Conservation (phyloP, 768 basidiomycete species). For the Lactarius sanguifluus region DNA sequence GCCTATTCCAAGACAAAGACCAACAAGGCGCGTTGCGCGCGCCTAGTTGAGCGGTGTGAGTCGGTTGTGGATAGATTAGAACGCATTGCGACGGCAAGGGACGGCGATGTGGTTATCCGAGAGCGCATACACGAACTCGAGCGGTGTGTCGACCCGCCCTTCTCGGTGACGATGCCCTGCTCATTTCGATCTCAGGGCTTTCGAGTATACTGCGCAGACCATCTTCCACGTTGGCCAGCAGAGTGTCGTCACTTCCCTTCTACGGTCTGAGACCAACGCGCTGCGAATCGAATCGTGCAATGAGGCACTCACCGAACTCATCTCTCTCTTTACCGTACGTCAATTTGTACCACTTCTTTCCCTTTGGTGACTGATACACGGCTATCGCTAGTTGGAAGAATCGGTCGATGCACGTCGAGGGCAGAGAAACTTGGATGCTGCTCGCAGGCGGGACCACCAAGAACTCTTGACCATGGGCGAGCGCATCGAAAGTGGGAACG, state of each 20-base stretch:
- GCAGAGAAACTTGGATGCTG: slow-evolving; percentile 23
- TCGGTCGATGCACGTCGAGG: slow-evolving; percentile 22
- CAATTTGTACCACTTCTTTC: neutral
- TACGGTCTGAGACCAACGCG: slow-evolving; percentile 26
- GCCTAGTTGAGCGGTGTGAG: slow-evolving; percentile 29
- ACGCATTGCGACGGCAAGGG: slow-evolving; percentile 17
- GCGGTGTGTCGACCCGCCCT: slow-evolving; percentile 1
- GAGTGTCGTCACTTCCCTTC: slow-evolving; percentile 23
- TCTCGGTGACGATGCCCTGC: neutral
- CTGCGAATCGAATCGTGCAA: slow-evolving; percentile 27
- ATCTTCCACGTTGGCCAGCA: slow-evolving; percentile 27
- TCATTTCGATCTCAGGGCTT: slow-evolving; percentile 17
- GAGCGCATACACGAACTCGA: slow-evolving; percentile 26
- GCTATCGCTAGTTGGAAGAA: slow-evolving; percentile 20
- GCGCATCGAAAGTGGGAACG: slow-evolving; percentile 25
- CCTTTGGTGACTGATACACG: neutral
- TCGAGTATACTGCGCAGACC: slow-evolving; percentile 22
- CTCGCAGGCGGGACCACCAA: slow-evolving; percentile 24
- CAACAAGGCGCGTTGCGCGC: slow-evolving; percentile 28
- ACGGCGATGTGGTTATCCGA: slow-evolving; percentile 10
- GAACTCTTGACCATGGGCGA: slow-evolving; percentile 22
- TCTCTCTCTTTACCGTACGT: slow-evolving; percentile 28
- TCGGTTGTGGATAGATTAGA: slow-evolving; percentile 24
- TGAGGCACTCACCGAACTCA: slow-evolving; percentile 25
- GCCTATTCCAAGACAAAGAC: slow-evolving; percentile 28